Conservation (phyloP, 2,329 filamentous ascomycete genomes). For the Cordyceps javanica region DNA sequence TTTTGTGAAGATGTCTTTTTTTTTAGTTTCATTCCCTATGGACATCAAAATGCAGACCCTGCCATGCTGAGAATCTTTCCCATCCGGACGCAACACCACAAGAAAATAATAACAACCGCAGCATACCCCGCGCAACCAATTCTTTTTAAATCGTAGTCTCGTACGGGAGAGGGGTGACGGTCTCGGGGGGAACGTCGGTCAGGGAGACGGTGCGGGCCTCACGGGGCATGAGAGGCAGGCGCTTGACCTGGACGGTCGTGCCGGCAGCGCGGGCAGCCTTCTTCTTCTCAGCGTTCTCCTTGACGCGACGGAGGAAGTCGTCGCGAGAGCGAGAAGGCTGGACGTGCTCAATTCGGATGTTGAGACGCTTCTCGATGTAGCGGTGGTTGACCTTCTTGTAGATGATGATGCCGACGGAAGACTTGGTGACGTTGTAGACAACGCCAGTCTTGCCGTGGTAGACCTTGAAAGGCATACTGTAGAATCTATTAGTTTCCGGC, state of each 20-base stretch:
- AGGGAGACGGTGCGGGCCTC: constrained; percentile 72
- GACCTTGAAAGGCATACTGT: constrained; percentile 96
- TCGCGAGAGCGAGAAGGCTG: constrained; percentile 89
- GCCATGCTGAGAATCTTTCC: constrained; percentile 38
- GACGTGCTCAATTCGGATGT: constrained; percentile 98
- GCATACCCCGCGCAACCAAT: constrained; percentile 13
- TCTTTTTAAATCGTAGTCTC: constrained; percentile 89
- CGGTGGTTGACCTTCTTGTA: constrained; percentile 99
- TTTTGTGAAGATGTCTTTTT: constrained; percentile 11
- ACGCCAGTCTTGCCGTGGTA: constrained; percentile 99
- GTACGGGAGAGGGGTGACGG: constrained; percentile 85
- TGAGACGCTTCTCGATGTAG: constrained; percentile 99
- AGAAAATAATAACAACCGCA: constrained; percentile 32
- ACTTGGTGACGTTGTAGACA: constrained; percentile 99
- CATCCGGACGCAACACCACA: constrained; percentile 38
- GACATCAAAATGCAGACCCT: constrained; percentile 20
- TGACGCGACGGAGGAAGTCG: constrained; percentile 93
- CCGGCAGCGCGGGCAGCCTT: constrained; percentile 88
- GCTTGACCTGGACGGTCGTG: constrained; percentile 85
- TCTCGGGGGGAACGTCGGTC: constrained; percentile 83
- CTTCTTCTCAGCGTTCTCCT: constrained; percentile 90
- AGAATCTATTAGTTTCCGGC: constrained; percentile 27
- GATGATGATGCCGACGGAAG: constrained; percentile 95
- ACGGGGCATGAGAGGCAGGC: constrained; percentile 74
- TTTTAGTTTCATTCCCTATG: constrained; percentile 15